Percentiles rank a stretch among this genome's conserved stretches.
phyloP scores from a whole-genome alignment of 164 flowering plant species.

The Platanus orientalis region DNA sequence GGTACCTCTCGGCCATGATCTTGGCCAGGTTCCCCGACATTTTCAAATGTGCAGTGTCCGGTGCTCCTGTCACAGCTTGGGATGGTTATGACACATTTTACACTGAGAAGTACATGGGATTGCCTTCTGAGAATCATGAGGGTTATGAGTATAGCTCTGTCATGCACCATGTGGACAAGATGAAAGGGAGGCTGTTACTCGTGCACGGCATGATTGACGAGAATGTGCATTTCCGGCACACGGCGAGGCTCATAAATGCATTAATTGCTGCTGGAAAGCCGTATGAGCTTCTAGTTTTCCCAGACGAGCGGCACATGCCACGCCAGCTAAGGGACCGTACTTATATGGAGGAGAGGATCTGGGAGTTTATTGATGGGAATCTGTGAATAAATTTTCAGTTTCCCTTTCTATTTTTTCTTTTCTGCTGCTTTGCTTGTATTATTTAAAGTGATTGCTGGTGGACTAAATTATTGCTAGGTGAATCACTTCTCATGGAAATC shows the following conservation, averaged over 20 bases:
- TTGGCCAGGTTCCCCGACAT: constrained; percentile 62
- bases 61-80: constrained; percentile 96
- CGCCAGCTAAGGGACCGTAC: constrained; percentile 59
- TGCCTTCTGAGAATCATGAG: constrained; percentile 47
- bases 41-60: constrained; percentile 73
- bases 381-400: constrained; percentile 29
- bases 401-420: background rate
- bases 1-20: constrained; percentile 79
- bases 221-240: constrained; percentile 94
- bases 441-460: too few relatives aligned
- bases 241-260: constrained; percentile 89
- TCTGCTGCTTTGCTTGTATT: background rate
- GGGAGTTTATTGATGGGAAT: constrained; percentile 75
- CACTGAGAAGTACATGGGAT: constrained; percentile 96
- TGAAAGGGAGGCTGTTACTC: constrained; percentile 67
- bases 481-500: too few relatives aligned
- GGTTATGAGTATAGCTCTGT: constrained; percentile 56
- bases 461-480: too few relatives aligned
- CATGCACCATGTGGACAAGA: constrained; percentile 63
- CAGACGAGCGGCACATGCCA: constrained; percentile 91
- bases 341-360: constrained; percentile 92
- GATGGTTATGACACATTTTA: constrained; percentile 96
- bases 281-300: constrained; percentile 79
- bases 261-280: constrained; percentile 60
- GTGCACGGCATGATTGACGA: constrained; percentile 98